Base-by-base conservation (phyloP, 2,329 filamentous ascomycete genomes). In the Diaporthe citrichinensis region DNA sequence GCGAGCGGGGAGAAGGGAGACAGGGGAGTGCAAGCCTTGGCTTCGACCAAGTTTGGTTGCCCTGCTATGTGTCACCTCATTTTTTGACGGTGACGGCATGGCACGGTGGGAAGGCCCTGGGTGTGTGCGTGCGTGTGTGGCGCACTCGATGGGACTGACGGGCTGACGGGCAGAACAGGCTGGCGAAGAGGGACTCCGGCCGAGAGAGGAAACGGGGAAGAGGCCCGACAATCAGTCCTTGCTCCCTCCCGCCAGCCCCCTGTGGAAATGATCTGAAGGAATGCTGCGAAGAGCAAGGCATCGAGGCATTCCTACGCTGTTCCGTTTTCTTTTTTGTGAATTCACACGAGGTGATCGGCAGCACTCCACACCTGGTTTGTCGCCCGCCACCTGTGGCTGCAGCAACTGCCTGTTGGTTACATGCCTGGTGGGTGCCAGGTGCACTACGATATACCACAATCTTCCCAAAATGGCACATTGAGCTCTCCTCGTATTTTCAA, bases 271-370 rank as follows among this genome's bases (percentile, higher is more conserved):
- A 14, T 55, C 7, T 44, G 25, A 36, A 65, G 58, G 15, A 61
- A 25, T 46, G 25, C 25, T 23, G 41, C 25, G 41, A 65, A 72
- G 39, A 59, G 41, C 55, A 61, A 61, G 55, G 71, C 58, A 31
- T 44, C 39, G 28, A 65, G 39, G 4, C 39, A 62, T 65, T 57
- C n/a, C 44, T 46, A 62, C 14, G 34, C 58, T 31, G 46, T 25
- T n/a, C 41, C 36, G 17, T 34, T 51, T 65, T 55, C 71, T 71
- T 71, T 68, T 74, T 39, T 53, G 44, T 57, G 51, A 57, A 34
- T n/a, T 17, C 39, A 55, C 58, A 73, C 58, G 71, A 57, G 71
- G 46, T 57, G 71, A 73, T 73, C 71, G 58, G 46, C 71, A 72
- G n/a, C 71, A 1, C 57, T 31, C n/a, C 44, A 28, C 44, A 41